Evolutionary conservation across 2,329 filamentous ascomycete genomes (phyloP).

Genomic region (Ophiocordyceps camponoti-saundersi): DNA sequence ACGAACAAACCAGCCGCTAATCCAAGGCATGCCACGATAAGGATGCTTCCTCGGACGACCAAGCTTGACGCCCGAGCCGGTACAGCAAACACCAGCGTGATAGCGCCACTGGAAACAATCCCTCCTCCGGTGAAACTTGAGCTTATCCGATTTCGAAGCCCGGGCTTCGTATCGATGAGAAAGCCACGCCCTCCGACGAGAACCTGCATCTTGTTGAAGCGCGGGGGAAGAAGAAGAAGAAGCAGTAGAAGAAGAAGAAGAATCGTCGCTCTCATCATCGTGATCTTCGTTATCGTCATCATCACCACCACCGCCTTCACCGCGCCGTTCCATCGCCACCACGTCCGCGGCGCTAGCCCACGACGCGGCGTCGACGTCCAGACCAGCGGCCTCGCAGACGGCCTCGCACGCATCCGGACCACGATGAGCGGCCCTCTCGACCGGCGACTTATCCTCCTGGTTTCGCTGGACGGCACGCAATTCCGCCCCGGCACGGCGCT

Average conservation of each 20-base stretch:
- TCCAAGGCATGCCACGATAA: conserved; percentile 8
- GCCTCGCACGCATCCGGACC: conserved; percentile 28
- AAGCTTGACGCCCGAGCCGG: conserved; percentile 24
- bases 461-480: conserved; percentile 16
- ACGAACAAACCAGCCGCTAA: conserved; percentile 27
- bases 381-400: conserved; percentile 26
- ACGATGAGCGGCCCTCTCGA: conserved; percentile 27
- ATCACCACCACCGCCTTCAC: too few relatives aligned
- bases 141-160: not conserved
- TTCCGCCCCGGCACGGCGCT: conserved; percentile 13
- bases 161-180: not conserved
- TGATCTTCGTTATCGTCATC: too few relatives aligned
- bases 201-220: not conserved
- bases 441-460: conserved; percentile 19
- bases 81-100: conserved; percentile 25
- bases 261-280: too few relatives aligned
- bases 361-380: conserved; percentile 18
- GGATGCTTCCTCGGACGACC: conserved; percentile 15
- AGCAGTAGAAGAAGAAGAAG: too few relatives aligned
- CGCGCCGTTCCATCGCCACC: conserved; percentile 3
- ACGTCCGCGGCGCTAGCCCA: conserved; percentile 10
- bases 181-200: not conserved
- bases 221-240: too few relatives aligned
- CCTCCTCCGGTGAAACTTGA: conserved; percentile 13
- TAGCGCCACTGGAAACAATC: conserved; percentile 30